These are phyloP conservation scores for Fusarium coffeatum DNA, from an alignment of 2,329 filamentous ascomycete species.

Conservation along the genomic window DNA sequence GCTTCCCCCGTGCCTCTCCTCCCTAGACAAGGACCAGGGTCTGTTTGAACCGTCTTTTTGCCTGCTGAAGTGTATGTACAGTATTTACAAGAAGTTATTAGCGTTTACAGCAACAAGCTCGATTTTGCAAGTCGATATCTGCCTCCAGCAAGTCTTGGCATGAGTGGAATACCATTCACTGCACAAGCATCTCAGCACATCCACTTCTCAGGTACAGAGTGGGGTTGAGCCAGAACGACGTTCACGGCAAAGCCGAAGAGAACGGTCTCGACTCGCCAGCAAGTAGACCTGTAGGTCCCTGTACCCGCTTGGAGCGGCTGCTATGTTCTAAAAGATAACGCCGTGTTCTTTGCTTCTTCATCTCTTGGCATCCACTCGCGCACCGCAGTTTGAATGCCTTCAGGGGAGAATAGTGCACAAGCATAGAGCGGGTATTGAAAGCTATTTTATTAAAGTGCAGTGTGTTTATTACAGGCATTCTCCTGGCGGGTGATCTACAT, in stretches of 20 bases:
- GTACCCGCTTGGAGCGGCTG: constrained; percentile 32
- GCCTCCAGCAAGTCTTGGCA: not conserved
- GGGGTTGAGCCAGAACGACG: constrained; percentile 39
- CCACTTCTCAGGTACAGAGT: constrained; percentile 46
- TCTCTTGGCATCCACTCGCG: not conserved
- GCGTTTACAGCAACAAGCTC: not conserved
- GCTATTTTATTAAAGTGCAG: constrained; percentile 6
- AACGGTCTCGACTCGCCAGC: constrained; percentile 45
- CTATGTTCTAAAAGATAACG: constrained; percentile 7
- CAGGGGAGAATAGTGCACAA: not conserved
- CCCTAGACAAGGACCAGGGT: not conserved
- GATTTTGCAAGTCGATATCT: not conserved
- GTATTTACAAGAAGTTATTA: not conserved
- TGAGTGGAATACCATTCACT: not conserved
- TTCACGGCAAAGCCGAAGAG: constrained; percentile 46
- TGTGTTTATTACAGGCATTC: constrained; percentile 14
- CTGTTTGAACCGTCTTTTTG: not conserved
- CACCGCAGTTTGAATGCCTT: constrained; percentile 8
- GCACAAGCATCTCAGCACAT: constrained; percentile 10
- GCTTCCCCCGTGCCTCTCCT: not conserved
- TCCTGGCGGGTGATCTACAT: constrained; percentile 43
- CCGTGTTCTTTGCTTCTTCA: constrained; percentile 4
- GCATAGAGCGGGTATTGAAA: not conserved
- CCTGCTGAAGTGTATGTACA: not conserved
- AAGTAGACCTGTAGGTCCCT: constrained; percentile 21